phyloP scores from a whole-genome alignment of 2,329 filamentous ascomycete species.

The Zalaria sp. region DNA sequence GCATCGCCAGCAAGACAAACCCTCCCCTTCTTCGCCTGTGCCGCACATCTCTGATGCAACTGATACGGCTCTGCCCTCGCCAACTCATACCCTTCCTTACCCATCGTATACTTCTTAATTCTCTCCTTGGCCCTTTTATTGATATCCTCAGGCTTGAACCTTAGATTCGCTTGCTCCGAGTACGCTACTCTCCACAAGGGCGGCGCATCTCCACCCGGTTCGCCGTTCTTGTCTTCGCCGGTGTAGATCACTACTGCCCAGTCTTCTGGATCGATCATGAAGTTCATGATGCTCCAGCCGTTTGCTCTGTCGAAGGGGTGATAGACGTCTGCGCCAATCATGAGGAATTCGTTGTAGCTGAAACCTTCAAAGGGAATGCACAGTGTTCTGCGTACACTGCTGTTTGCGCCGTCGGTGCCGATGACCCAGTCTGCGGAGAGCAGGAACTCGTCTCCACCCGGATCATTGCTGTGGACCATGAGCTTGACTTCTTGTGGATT shows the following conservation, averaged over 20 bases:
- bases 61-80: no score
- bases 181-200: neutral
- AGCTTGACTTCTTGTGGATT: neutral
- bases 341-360: conserved; percentile 7
- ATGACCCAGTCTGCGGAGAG: neutral
- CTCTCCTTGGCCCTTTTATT: no score
- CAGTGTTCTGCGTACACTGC: neutral
- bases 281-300: conserved; percentile 6
- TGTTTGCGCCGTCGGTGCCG: neutral
- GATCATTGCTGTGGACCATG: neutral
- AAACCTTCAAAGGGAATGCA: conserved; percentile 10
- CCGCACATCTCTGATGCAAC: no score
- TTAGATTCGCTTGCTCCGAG: neutral
- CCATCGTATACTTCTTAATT: no score
- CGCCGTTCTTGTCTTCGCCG: neutral
- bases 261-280: conserved; percentile 8
- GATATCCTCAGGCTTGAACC: no score
- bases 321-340: conserved; percentile 8
- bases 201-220: neutral
- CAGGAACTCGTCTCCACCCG: neutral
- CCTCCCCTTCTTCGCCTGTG: no score
- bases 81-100: no score
- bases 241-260: conserved; percentile 10
- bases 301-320: conserved; percentile 7
- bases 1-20: no score